Conservation (phyloP, 352 stramenopile species). For the Blastocystis hominis region DNA sequence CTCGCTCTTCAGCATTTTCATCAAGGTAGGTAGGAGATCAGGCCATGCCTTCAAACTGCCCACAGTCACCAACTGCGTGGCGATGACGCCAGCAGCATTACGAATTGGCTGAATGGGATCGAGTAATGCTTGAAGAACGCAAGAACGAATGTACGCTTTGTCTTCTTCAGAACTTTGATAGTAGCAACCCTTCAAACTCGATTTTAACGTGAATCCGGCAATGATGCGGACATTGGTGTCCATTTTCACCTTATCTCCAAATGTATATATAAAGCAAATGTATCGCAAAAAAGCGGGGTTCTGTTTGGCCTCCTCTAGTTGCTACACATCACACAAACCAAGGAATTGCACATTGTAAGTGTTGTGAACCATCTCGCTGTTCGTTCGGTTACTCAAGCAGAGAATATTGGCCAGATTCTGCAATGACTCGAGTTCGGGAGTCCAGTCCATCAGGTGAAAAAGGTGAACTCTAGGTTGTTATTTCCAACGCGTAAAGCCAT, state of each 20-base stretch:
- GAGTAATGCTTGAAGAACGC: constrained; percentile 16
- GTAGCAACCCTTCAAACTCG: constrained; percentile 21
- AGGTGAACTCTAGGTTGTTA: not conserved
- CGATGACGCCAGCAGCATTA: constrained; percentile 5
- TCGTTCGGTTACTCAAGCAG: not conserved
- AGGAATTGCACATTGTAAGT: not conserved
- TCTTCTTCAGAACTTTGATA: not conserved
- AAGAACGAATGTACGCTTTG: constrained; percentile 32
- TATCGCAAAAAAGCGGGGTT: constrained; percentile 50
- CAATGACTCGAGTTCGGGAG: not conserved
- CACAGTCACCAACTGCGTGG: not conserved
- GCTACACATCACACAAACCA: not conserved
- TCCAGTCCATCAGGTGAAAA: not conserved
- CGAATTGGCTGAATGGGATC: not conserved
- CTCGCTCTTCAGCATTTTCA: constrained; percentile 39
- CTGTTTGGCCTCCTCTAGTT: constrained; percentile 35
- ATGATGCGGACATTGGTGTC: constrained; percentile 1
- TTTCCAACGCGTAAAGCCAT: not conserved
- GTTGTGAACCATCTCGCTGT: not conserved
- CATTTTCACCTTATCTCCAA: constrained; percentile 16
- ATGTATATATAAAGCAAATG: constrained; percentile 34
- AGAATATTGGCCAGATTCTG: constrained; percentile 13
- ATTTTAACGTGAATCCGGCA: constrained; percentile 33
- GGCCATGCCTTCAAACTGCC: constrained; percentile 13
- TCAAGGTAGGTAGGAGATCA: constrained; percentile 2